Evolutionary conservation across 192 early-diverging fungal genomes (phyloP).

Genomic region (Kickxella alabastrina): DNA sequence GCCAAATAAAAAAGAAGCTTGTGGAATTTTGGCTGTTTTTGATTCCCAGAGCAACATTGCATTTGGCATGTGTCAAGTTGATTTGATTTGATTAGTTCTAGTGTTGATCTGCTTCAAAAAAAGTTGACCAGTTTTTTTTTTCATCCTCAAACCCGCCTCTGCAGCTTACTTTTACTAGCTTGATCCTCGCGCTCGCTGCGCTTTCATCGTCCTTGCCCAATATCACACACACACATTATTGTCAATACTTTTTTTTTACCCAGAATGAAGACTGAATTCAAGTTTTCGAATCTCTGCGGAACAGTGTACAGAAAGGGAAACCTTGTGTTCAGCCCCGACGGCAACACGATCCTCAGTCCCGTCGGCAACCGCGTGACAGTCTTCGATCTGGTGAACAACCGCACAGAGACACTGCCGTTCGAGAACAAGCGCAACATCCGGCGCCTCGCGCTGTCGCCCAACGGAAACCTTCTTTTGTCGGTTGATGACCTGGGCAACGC

Average conservation of each 20-base stretch:
- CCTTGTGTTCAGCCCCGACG: slow-evolving; percentile 90
- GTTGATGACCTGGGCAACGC: slow-evolving; percentile 93
- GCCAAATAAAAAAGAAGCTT: no score
- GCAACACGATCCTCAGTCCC: slow-evolving; percentile 87
- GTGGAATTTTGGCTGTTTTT: no score
- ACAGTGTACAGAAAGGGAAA: slow-evolving; percentile 98
- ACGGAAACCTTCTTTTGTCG: slow-evolving; percentile 80
- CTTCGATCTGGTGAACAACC: slow-evolving; percentile 95
- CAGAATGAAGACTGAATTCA: slow-evolving; percentile 55
- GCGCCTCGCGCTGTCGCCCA: slow-evolving; percentile 84
- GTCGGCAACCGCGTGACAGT: slow-evolving; percentile 95
- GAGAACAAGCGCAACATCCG: slow-evolving; percentile 91
- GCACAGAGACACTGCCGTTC: slow-evolving; percentile 86
- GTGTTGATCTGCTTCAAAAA: no score
- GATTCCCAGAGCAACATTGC: no score
- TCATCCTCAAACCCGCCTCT: no score
- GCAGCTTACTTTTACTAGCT: no score
- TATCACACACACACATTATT: background rate
- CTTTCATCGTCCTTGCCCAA: no score
- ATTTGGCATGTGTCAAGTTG: no score
- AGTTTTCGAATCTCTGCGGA: slow-evolving; percentile 97
- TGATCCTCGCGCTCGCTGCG: no score
- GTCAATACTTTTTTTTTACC: background rate
- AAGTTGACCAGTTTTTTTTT: background rate
- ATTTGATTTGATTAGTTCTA: no score